Conservation (phyloP, 2,329 filamentous ascomycete species). For the Monosporascus sp. region DNA sequence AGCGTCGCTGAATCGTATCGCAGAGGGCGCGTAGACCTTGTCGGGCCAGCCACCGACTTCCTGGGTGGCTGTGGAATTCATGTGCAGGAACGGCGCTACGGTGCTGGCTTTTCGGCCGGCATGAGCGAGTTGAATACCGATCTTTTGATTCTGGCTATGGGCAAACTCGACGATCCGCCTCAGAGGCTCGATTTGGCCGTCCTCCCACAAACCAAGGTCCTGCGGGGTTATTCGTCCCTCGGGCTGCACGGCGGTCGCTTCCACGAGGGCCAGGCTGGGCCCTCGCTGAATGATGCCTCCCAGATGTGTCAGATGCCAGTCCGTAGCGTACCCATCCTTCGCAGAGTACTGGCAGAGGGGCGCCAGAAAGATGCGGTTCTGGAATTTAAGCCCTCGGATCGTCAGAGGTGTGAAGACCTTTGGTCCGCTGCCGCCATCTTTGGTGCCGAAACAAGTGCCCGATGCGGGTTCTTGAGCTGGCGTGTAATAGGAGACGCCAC, state of each 20-base stretch:
- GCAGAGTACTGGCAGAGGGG: conserved; percentile 44
- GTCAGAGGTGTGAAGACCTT: conserved; percentile 44
- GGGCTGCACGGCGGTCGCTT: conserved; percentile 62
- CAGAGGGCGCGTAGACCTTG: conserved; percentile 44
- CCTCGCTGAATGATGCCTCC: conserved; percentile 68
- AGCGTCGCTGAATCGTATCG: conserved; percentile 51
- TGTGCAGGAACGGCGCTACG: conserved; percentile 28
- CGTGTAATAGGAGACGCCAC: conserved; percentile 36
- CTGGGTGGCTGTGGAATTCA: conserved; percentile 17
- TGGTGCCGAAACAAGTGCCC: conserved; percentile 30
- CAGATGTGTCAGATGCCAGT: conserved; percentile 69
- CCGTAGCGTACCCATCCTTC: conserved; percentile 53
- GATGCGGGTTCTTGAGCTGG: conserved; percentile 33
- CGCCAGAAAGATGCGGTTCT: conserved; percentile 40
- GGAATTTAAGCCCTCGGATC: conserved; percentile 38
- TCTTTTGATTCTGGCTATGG: conserved; percentile 51
- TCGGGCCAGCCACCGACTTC: conserved; percentile 33
- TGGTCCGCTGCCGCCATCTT: conserved; percentile 38
- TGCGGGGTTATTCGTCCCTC: conserved; percentile 70
- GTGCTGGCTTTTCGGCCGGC: conserved; percentile 45
- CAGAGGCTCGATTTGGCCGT: conserved; percentile 56
- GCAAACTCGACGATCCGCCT: conserved; percentile 33
- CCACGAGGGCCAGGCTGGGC: conserved; percentile 59
- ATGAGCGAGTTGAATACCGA: conserved; percentile 66
- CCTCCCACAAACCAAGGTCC: conserved; percentile 64